These are phyloP conservation scores for Colletotrichum melonis DNA, from an alignment of 2,329 filamentous ascomycete species.

Conservation along the genomic window DNA sequence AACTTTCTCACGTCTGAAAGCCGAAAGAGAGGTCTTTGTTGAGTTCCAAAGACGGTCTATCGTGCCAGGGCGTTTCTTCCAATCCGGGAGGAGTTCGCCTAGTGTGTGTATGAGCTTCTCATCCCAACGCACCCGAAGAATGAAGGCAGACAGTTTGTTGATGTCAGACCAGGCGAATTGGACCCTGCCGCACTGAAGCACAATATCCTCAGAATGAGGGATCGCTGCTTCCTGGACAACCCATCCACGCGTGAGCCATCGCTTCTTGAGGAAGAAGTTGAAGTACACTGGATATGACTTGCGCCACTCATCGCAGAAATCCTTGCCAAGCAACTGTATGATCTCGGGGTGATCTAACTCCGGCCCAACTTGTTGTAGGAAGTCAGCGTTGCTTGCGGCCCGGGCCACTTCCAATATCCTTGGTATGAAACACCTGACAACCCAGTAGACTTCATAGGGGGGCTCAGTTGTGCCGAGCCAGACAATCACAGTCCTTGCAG, in stretches of 20 bases:
- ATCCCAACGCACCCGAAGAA: neutral
- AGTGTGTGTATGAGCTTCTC: neutral
- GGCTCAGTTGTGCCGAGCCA: slow-evolving; percentile 22
- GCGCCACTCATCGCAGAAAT: slow-evolving; percentile 7
- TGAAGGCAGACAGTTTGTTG: neutral
- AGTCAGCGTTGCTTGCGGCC: neutral
- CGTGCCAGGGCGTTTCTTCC: neutral
- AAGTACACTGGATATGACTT: slow-evolving; percentile 10
- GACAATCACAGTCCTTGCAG: slow-evolving; percentile 9
- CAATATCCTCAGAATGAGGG: slow-evolving; percentile 17
- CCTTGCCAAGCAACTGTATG: neutral
- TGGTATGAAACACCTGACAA: slow-evolving; percentile 11
- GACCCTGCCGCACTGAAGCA: slow-evolving; percentile 1
- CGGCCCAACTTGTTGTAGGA: slow-evolving; percentile 12
- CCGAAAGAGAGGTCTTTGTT: neutral
- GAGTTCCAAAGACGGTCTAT: slow-evolving; percentile 20
- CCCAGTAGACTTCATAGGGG: slow-evolving; percentile 33
- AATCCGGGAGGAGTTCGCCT: neutral
- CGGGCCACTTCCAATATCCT: slow-evolving; percentile 7
- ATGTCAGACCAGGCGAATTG: slow-evolving; percentile 12
- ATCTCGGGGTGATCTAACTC: slow-evolving; percentile 1
- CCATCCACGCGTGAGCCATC: slow-evolving; percentile 39
- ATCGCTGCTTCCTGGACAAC: slow-evolving; percentile 38
- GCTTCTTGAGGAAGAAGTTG: slow-evolving; percentile 32
- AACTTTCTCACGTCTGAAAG: neutral